Evolutionary conservation across 1,284 basidiomycete genomes (phyloP).

Genomic region (Singerocomus rubriflavus): DNA sequence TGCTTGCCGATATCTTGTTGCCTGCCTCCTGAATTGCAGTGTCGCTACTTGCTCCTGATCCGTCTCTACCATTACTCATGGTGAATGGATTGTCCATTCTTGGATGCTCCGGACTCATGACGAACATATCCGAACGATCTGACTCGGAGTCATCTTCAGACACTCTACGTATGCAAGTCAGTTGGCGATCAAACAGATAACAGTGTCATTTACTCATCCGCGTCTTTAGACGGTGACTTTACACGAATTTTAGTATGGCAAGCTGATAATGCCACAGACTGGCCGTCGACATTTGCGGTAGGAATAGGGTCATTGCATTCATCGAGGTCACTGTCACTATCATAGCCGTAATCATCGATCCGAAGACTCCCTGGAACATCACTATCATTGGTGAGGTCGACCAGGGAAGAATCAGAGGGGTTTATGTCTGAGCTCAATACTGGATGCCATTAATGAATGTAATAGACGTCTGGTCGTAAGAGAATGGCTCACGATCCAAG

Average conservation of each 20-base stretch:
- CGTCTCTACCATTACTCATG: not conserved
- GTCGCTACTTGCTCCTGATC: slow-evolving; percentile 1
- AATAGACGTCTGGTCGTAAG: not conserved
- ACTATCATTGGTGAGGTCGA: slow-evolving; percentile 15
- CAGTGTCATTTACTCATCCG: not conserved
- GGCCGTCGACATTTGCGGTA: not conserved
- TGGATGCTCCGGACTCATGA: slow-evolving; percentile 9
- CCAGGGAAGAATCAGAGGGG: slow-evolving; percentile 12
- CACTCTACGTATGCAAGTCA: slow-evolving; percentile 7
- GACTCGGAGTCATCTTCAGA: slow-evolving; percentile 10
- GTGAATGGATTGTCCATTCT: not conserved
- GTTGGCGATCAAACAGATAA: not conserved
- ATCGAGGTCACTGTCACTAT: slow-evolving; percentile 23
- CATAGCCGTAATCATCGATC: slow-evolving; percentile 24
- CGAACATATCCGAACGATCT: slow-evolving; percentile 13
- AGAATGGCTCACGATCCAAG: slow-evolving; percentile 14
- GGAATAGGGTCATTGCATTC: slow-evolving; percentile 7
- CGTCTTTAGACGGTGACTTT: not conserved
- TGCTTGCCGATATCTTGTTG: not conserved
- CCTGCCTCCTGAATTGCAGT: not conserved
- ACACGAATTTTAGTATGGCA: not conserved
- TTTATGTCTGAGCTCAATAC: slow-evolving; percentile 20
- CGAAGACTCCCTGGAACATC: slow-evolving; percentile 9
- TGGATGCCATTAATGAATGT: slow-evolving; percentile 1
- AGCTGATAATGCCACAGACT: not conserved